Conservation (phyloP, 345 rosid genomes). For the Eutrema yunnanense region DNA sequence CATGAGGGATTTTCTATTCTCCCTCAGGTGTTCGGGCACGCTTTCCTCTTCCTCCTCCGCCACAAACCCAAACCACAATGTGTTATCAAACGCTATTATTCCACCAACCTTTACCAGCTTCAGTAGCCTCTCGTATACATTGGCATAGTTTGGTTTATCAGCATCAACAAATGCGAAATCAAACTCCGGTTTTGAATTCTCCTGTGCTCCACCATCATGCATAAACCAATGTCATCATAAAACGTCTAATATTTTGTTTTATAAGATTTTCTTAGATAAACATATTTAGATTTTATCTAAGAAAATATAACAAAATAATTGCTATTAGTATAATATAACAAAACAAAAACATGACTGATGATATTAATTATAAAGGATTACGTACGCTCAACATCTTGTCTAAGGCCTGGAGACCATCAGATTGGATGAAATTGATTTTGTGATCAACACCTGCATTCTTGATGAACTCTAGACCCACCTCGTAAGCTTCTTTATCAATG, state of each 20-base stretch:
- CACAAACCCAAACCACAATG: slow-evolving; percentile 40
- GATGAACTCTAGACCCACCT: slow-evolving; percentile 50
- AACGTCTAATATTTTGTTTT: not conserved
- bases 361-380: not conserved
- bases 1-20: slow-evolving; percentile 16
- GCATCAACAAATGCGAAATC: slow-evolving; percentile 50
- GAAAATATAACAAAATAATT: not conserved
- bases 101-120: slow-evolving; percentile 45
- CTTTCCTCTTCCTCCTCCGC: slow-evolving; percentile 26
- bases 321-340: not conserved
- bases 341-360: not conserved
- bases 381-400: slow-evolving; percentile 36
- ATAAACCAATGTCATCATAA: not conserved
- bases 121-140: slow-evolving; percentile 29
- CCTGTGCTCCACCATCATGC: not conserved
- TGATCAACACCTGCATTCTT: slow-evolving; percentile 46
- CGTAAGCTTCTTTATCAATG: slow-evolving; percentile 34
- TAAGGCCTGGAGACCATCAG: slow-evolving; percentile 33
- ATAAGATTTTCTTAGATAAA: too few relatives aligned
- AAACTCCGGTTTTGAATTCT: slow-evolving; percentile 11
- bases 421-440: slow-evolving; percentile 47
- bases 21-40: slow-evolving; percentile 22
- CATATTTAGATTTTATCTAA: not conserved
- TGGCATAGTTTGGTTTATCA: slow-evolving; percentile 36
- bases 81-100: slow-evolving; percentile 38